A percentile compares a stretch with the other conserved stretches of the same genome.
Evolutionary conservation across 768 basidiomycete genomes (phyloP).

Genomic region (Tylopilus plumbeoviolaceoides): DNA sequence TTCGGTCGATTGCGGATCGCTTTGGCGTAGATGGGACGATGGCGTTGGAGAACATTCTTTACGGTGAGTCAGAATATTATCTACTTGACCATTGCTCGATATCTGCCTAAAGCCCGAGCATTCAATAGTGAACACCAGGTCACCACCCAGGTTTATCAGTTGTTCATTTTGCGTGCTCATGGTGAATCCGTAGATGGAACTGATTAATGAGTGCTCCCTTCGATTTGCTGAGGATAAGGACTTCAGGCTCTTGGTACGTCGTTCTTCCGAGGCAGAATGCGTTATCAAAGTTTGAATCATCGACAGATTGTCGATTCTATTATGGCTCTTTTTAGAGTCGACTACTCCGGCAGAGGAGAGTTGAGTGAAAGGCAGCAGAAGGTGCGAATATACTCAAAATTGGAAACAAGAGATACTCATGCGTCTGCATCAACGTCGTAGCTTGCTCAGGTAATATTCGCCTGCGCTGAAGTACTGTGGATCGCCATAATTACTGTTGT

Average conservation of each 20-base stretch:
- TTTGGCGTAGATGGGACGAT: conserved; percentile 90
- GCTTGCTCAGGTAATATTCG: conserved; percentile 70
- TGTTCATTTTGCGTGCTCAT: conserved; percentile 1
- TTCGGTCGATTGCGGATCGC: conserved; percentile 79
- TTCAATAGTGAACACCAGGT: conserved; percentile 94
- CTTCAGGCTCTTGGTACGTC: conserved; percentile 60
- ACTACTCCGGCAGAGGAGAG: conserved; percentile 91
- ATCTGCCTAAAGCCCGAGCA: conserved; percentile 58
- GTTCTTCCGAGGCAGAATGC: neutral
- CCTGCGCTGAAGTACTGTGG: neutral
- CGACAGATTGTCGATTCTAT: conserved; percentile 89
- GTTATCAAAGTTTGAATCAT: conserved; percentile 8
- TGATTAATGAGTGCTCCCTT: conserved; percentile 84
- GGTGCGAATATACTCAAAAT: conserved; percentile 32
- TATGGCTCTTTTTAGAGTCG: conserved; percentile 94
- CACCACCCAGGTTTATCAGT: neutral
- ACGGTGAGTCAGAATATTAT: conserved; percentile 46
- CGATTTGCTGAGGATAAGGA: conserved; percentile 90
- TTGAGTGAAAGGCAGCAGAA: conserved; percentile 93
- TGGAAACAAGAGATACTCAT: conserved; percentile 8
- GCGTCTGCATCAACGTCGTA: conserved; percentile 28
- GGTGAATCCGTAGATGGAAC: conserved; percentile 62
- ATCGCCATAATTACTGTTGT: neutral
- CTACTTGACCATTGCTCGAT: conserved; percentile 5
- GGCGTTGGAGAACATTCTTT: conserved; percentile 89